These are phyloP conservation scores for Penicillium sp. DNA, from an alignment of 2,329 filamentous ascomycete genomes.

Conservation along the genomic window DNA sequence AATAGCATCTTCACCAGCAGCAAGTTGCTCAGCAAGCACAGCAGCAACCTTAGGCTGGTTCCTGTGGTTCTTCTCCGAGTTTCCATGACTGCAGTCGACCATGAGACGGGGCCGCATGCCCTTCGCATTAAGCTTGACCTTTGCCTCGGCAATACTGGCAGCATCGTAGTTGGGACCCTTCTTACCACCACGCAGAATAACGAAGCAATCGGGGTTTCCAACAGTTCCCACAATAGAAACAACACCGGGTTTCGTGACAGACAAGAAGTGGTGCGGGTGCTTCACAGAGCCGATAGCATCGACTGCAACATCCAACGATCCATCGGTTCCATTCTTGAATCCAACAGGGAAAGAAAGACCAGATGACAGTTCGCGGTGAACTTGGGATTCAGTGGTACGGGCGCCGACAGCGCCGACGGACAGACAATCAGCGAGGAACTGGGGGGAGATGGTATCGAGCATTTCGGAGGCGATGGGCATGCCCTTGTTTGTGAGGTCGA, in stretches of 20 bases:
- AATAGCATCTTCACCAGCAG: slow-evolving; percentile 78
- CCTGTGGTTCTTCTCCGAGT: slow-evolving; percentile 92
- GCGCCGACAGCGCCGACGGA: slow-evolving; percentile 92
- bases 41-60: slow-evolving; percentile 95
- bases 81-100: slow-evolving; percentile 98
- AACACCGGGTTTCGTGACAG: slow-evolving; percentile 93
- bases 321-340: slow-evolving; percentile 99
- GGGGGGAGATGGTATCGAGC: slow-evolving; percentile 96
- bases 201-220: slow-evolving; percentile 96
- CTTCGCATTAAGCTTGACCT: slow-evolving; percentile 73
- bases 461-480: slow-evolving; percentile 98
- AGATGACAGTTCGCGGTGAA: slow-evolving; percentile 91
- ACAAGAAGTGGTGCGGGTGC: slow-evolving; percentile 94
- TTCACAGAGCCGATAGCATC: slow-evolving; percentile 92
- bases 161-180: slow-evolving; percentile 93
- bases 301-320: slow-evolving; percentile 82
- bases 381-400: slow-evolving; percentile 93
- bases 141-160: slow-evolving; percentile 79
- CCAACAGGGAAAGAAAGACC: slow-evolving; percentile 96
- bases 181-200: slow-evolving; percentile 89
- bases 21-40: slow-evolving; percentile 78
- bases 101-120: slow-evolving; percentile 77
- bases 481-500: slow-evolving; percentile 85
- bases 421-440: slow-evolving; percentile 91
- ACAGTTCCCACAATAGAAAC: slow-evolving; percentile 92